Conservation (phyloP, 1,284 basidiomycete species). For the Trametes polyzona region DNA sequence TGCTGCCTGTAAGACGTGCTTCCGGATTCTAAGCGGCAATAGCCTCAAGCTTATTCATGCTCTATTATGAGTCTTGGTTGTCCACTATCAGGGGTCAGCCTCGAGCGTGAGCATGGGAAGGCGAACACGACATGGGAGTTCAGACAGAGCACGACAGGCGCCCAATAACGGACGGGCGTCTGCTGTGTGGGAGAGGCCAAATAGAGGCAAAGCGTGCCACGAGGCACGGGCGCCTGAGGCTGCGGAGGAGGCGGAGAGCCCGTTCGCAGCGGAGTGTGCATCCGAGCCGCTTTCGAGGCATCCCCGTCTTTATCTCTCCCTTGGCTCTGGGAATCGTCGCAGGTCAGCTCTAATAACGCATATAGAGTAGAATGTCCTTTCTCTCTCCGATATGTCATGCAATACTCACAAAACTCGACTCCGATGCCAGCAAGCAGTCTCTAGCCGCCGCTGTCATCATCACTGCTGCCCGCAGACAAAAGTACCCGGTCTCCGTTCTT, state of each 20-base stretch:
- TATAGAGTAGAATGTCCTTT: no score
- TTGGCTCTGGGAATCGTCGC: slow-evolving; percentile 4
- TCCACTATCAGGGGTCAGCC: no score
- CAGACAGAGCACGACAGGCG: neutral
- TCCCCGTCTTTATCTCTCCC: slow-evolving; percentile 3
- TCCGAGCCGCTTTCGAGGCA: neutral
- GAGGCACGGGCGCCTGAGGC: neutral
- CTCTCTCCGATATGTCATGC: neutral
- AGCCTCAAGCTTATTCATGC: no score
- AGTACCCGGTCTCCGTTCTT: neutral
- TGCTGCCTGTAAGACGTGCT: no score
- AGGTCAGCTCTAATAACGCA: neutral
- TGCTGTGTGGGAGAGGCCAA: neutral
- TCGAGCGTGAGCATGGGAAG: neutral
- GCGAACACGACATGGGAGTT: neutral
- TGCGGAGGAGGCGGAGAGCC: neutral
- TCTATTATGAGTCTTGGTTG: no score
- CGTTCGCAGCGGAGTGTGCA: neutral
- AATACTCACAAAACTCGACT: no score
- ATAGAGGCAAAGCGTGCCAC: neutral
- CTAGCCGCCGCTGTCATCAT: no score
- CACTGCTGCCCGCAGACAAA: neutral
- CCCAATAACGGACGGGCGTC: neutral
- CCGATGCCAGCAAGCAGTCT: no score
- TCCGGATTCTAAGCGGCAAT: no score